Base-by-base conservation (phyloP, 192 early-diverging fungal genomes). In the Backusella sp. region DNA sequence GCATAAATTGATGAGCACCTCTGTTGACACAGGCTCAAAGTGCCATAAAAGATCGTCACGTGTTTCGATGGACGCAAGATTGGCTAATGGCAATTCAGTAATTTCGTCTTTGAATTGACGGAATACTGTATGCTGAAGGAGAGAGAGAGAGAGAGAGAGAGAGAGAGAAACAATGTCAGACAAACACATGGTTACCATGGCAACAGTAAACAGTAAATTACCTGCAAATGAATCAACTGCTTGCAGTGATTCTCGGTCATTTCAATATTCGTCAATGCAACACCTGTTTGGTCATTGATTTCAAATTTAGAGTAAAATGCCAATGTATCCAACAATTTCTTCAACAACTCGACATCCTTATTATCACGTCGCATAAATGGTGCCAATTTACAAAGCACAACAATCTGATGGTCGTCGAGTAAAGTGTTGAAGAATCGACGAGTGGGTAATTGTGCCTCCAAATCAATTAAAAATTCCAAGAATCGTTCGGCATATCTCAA, bases 361-460 rank as follows among this genome's bases (percentile, higher is more conserved):
- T 76, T 81, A 72, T 73, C 66, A 28, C 70, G 78, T 36, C 70
- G 80, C 35, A 83, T 73, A n/a, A 89, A 71, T 26, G 83, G 83
- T 49, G 89, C 80, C 52, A 86, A 79, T 70, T 82, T 80, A 42
- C 83, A 86, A 23, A 88, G 81, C 9, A 85, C 84, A 1, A 90
- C 77, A 36, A 97, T 79, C 46, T 96, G 89, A 67, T 92, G 91
- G 74, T 99, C 98, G 11, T 90, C 84, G 19, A 99, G 74, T 6
- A 99, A 68, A 2, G 89, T 83, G 76, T 93, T 90, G 66, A 98
- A 89, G 73, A 88, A 96, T 41, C 97, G 90, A n/a, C 97, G 92
- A 2, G 97, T 98, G 4, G 96, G 90, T 68, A 98, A 82, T 83
- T 98, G 97, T 19, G 94, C 88, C 70, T 92, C 90, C 9, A 99